These are phyloP conservation scores for Clonostachys rhizophaga DNA, from an alignment of 2,329 filamentous ascomycete genomes.

Conservation along the genomic window DNA sequence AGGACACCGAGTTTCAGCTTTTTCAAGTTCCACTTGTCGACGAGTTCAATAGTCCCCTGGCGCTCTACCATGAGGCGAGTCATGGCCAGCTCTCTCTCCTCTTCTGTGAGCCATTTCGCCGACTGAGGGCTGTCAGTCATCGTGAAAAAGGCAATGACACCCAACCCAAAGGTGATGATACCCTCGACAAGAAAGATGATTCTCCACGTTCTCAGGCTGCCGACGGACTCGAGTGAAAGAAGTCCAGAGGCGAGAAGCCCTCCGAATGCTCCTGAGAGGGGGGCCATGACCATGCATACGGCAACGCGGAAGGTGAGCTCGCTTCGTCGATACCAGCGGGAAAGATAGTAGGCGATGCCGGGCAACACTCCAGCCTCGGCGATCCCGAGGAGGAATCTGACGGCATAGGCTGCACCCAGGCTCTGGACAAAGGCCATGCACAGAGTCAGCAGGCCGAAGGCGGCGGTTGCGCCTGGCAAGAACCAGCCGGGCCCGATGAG, in stretches of 20 bases:
- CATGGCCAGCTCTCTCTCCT: conserved; percentile 59
- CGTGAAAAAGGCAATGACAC: conserved; percentile 53
- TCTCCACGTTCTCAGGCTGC: conserved; percentile 52
- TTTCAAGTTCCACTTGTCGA: conserved; percentile 49
- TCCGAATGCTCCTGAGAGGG: conserved; percentile 63
- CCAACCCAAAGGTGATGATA: conserved; percentile 48
- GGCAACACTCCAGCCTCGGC: too few relatives aligned
- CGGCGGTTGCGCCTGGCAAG: conserved; percentile 50
- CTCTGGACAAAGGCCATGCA: conserved; percentile 54
- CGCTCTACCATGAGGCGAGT: conserved; percentile 61
- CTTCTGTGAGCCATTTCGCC: conserved; percentile 57
- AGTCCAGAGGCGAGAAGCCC: conserved; percentile 61
- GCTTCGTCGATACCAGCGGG: conserved; percentile 56
- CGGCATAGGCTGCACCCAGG: conserved; percentile 33
- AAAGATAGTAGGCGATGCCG: conserved; percentile 52
- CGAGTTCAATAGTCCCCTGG: conserved; percentile 48
- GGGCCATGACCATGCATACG: conserved; percentile 61
- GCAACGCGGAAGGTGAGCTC: conserved; percentile 61
- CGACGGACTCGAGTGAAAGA: conserved; percentile 51
- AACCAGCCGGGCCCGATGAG: conserved; percentile 62
- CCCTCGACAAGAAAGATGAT: conserved; percentile 74
- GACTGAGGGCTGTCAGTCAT: conserved; percentile 63
- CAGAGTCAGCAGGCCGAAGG: conserved; percentile 55
- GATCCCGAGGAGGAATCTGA: too few relatives aligned
- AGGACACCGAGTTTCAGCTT: conserved; percentile 53